Evolutionary conservation across 768 basidiomycete species (phyloP).

Genomic region (Stropharia rugosoannulata): DNA sequence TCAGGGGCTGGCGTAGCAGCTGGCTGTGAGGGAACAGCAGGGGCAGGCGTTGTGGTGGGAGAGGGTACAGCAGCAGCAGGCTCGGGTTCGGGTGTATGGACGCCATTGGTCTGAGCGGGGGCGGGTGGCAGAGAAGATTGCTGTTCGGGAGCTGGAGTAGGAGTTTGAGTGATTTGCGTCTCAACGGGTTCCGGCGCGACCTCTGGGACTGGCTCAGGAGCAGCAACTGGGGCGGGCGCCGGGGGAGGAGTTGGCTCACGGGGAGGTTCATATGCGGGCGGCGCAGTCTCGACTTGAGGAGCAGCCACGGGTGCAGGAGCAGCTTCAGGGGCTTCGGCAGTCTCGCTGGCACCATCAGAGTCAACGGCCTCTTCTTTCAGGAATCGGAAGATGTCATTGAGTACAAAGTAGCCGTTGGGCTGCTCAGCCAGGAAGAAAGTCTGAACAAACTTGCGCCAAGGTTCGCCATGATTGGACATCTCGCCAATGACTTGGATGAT

Average conservation of each 20-base stretch:
- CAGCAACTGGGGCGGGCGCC: slow-evolving; percentile 16
- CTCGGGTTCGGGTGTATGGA: slow-evolving; percentile 40
- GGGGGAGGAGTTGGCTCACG: slow-evolving; percentile 42
- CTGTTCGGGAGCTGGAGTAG: slow-evolving; percentile 30
- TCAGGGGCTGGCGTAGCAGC: slow-evolving; percentile 29
- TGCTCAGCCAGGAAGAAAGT: slow-evolving; percentile 99
- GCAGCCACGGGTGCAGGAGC: slow-evolving; percentile 33
- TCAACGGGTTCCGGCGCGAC: slow-evolving; percentile 34
- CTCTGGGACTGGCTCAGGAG: slow-evolving; percentile 28
- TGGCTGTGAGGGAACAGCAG: slow-evolving; percentile 23
- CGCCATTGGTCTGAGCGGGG: slow-evolving; percentile 33
- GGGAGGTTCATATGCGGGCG: slow-evolving; percentile 26
- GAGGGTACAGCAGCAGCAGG: slow-evolving; percentile 22
- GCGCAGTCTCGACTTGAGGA: slow-evolving; percentile 18
- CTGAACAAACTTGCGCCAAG: slow-evolving; percentile 99
- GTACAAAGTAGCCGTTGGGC: slow-evolving; percentile 97
- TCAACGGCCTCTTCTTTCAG: slow-evolving; percentile 93
- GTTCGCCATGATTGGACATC: slow-evolving; percentile 89
- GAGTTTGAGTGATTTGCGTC: slow-evolving; percentile 32
- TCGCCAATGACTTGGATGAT: slow-evolving; percentile 99
- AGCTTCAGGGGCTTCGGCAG: slow-evolving; percentile 36
- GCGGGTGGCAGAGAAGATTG: slow-evolving; percentile 21
- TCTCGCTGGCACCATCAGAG: slow-evolving; percentile 62
- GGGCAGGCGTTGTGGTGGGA: slow-evolving; percentile 11
- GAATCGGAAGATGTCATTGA: slow-evolving; percentile 99